Percentiles rank a stretch among this genome's conserved stretches.
Conservation (phyloP, 2,329 filamentous ascomycete species). For the Diplodia intermedia region DNA sequence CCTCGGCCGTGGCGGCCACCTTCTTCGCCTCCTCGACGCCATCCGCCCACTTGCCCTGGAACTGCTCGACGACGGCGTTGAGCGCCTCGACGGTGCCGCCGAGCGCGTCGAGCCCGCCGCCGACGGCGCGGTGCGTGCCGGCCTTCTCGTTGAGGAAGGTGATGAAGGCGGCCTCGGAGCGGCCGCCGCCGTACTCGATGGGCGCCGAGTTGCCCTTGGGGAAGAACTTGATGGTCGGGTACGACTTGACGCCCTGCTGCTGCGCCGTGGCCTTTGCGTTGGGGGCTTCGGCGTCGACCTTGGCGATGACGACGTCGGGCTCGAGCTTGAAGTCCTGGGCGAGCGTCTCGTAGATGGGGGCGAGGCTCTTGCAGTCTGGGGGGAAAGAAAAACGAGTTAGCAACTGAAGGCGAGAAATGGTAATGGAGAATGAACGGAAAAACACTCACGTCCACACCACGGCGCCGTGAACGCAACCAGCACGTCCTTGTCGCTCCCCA, state of each 20-base stretch:
- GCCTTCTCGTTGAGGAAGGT: slow-evolving; percentile 86
- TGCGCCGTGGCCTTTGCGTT: slow-evolving; percentile 80
- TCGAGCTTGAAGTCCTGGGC: slow-evolving; percentile 83
- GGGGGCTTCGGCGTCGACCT: slow-evolving; percentile 91
- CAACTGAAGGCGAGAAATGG: not conserved
- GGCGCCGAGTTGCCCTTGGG: slow-evolving; percentile 78
- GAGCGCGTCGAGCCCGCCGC: slow-evolving; percentile 77
- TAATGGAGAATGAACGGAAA: not conserved
- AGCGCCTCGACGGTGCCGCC: slow-evolving; percentile 85
- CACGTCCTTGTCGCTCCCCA: slow-evolving; percentile 87
- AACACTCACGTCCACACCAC: slow-evolving; percentile 92
- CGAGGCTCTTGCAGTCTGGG: slow-evolving; percentile 93
- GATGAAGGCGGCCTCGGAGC: slow-evolving; percentile 77
- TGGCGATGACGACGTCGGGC: slow-evolving; percentile 81
- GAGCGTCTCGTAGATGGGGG: slow-evolving; percentile 87
- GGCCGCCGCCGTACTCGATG: slow-evolving; percentile 75
- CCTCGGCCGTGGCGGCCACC: slow-evolving; percentile 60
- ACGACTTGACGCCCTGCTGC: slow-evolving; percentile 80
- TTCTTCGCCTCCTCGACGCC: slow-evolving; percentile 75
- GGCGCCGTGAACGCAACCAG: slow-evolving; percentile 97
- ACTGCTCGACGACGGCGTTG: slow-evolving; percentile 77
- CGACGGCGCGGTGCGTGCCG: slow-evolving; percentile 81
- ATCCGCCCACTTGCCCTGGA: slow-evolving; percentile 67
- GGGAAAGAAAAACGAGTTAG: not conserved
- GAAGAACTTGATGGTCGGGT: slow-evolving; percentile 99